Evolutionary conservation across 2,329 filamentous ascomycete species (phyloP), one percentile per base, ranked within the genome.

Genomic region (Septoria linicola): DNA sequence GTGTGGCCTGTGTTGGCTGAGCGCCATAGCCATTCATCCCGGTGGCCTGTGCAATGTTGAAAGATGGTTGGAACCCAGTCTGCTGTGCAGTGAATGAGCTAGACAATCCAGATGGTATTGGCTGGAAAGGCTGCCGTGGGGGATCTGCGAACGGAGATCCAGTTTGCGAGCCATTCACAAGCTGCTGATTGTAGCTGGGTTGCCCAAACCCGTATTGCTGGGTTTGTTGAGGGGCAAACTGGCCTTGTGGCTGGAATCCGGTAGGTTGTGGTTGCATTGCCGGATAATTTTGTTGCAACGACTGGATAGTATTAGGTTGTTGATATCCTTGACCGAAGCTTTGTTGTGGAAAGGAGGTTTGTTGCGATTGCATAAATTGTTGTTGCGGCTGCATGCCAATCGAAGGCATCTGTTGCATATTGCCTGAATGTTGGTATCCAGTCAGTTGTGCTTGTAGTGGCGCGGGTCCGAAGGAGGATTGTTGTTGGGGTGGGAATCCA

Each of bases 381-480:
- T 72, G 70, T 60, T 70, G 67, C 48, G 68, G 66, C 49, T 67
- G 60, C 37, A 93, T 19, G 16, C 41, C 50, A 88, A 76, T 57
- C 83, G 83, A 8, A 41, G 49, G 55, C 37, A 52, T 44, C 17
- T 47, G 44, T 31, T 34, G 44, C 35, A 47, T 40, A 10, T 37
- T 23, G 23, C 37, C 21, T 41, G 74, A 73, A 64, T 82, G 74
- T 61, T 68, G 66, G 47, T 80, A 77, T 7, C 92, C 90, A 4
- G 93, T 96, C 70, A 91, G 81, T 67, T 96, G 92, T 45, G 89
- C 84, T 67, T 91, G 85, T 60, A 96, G 72, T 13, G 88, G 84
- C 42, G 88, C 83, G 14, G 86, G 81, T 6, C 80, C 80, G 68
- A 95, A 65, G 77, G 79, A 68, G 80, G 83, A 83, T 65, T 87